Conservation (phyloP, 2,329 filamentous ascomycete species). For the Verticillium nonalfalfae region DNA sequence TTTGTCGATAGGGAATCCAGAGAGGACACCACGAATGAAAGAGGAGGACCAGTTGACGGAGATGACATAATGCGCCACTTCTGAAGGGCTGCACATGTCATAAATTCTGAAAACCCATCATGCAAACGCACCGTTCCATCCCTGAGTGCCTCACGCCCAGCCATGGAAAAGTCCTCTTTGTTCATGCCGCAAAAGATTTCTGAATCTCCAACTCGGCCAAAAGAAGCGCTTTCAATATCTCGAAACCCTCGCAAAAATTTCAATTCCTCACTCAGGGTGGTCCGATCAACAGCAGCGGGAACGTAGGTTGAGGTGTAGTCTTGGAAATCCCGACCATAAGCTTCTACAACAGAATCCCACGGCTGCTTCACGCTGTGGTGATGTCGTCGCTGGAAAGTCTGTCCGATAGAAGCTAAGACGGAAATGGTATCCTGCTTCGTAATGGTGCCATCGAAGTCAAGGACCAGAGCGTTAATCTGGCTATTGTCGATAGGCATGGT, state of each 20-base stretch:
- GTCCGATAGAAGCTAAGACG: neutral
- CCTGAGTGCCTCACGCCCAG: neutral
- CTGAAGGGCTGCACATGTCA: neutral
- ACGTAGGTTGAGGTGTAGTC: neutral
- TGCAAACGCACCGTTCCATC: neutral
- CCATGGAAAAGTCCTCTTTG: neutral
- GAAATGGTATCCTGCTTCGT: neutral
- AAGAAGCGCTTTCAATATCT: neutral
- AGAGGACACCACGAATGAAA: neutral
- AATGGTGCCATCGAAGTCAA: neutral
- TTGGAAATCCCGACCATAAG: neutral
- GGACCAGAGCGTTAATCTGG: neutral
- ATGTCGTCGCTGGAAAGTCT: neutral
- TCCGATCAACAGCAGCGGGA: neutral
- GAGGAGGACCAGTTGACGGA: neutral
- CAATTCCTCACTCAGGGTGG: neutral
- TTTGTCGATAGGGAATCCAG: neutral
- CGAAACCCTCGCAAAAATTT: neutral
- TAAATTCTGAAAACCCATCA: neutral
- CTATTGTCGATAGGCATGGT: neutral
- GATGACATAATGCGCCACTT: neutral
- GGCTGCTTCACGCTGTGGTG: neutral
- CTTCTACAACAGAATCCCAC: neutral
- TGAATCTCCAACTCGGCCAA: neutral
- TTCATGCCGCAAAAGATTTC: neutral